Base-by-base conservation (phyloP, 352 stramenopile genomes). In the Phytopythium montanum region DNA sequence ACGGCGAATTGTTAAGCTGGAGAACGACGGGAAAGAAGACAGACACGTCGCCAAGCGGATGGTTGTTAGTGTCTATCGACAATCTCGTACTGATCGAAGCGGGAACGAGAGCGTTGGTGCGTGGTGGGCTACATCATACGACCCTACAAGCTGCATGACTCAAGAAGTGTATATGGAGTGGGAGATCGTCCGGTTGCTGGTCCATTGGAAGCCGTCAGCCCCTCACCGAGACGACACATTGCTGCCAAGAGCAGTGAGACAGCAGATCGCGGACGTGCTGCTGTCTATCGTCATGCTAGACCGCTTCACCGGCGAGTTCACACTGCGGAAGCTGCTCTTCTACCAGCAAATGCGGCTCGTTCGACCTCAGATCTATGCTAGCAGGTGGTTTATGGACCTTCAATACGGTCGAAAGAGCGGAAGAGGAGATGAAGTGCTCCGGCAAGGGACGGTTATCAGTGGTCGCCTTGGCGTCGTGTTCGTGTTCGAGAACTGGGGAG, bases 401-500 rank as follows among this genome's bases (percentile, higher is more conserved):
- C 62, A 65, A 48, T 46, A 44, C 14, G 82, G 81, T 36, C 70
- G 81, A 0, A 91, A 92, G 36, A 81, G 79, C 34, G 85, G 85
- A 2, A 69, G 76, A 39, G 85, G 85, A 26, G 85, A 94, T 38
- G 80, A 91, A 31, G 66, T 94, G 0, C 65, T 88, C 12, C 85
- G 85, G 5, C 81, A 94, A 66, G 72, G 63, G 2, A 48, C 57
- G 0, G 65, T 53, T 12, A 68, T 94, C 5, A 59, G 85, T 49
- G 73, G 80, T 0, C 68, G 60, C 39, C 53, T 89, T 19, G 87
- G 80, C 42, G 60, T 82, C 31, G 73, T 81, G 1, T 66, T 81
- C 6, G 71, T 92, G 2, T 85, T 78, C 51, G 85, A 94, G 63
- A 94, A 94, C 53, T 94, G 82, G 80, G 85, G 85, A 29, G 82